phyloP scores from a whole-genome alignment of 2,329 filamentous ascomycete genomes.

The Orbilia ellipsospora region DNA sequence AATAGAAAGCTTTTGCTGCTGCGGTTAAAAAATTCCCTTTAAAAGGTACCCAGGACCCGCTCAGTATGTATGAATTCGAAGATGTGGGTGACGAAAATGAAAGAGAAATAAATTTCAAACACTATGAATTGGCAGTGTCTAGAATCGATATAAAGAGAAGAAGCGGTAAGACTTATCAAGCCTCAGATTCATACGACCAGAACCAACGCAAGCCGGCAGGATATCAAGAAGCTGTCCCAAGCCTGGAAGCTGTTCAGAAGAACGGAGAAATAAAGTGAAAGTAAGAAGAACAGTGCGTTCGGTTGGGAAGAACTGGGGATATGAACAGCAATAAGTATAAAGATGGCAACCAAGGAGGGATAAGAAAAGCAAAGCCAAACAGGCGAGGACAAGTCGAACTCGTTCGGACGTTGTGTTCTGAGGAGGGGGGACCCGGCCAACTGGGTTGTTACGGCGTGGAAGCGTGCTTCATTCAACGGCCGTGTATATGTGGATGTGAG shows the following conservation, averaged over 20 bases:
- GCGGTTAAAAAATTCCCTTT: conserved; percentile 3
- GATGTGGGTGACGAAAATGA: no score
- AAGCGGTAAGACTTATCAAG: background rate
- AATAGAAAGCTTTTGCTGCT: conserved; percentile 42
- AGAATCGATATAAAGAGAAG: no score
- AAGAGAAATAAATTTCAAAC: no score
- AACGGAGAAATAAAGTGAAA: conserved; percentile 28
- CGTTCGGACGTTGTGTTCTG: conserved; percentile 49
- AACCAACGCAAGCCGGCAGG: conserved; percentile 23
- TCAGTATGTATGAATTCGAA: no score
- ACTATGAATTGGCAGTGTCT: no score
- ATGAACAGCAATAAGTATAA: conserved; percentile 55
- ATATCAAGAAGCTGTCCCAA: conserved; percentile 28
- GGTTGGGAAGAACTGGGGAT: conserved; percentile 52
- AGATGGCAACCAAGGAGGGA: conserved; percentile 46
- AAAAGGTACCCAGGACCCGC: no score
- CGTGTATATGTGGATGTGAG: no score
- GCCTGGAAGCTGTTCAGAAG: conserved; percentile 12
- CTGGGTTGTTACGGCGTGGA: no score
- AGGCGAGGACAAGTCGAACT: conserved; percentile 25
- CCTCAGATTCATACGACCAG: conserved; percentile 5
- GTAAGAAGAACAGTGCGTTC: conserved; percentile 30
- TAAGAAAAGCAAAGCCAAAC: conserved; percentile 54
- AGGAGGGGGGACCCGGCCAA: conserved; percentile 14
- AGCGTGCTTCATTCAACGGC: no score